These are phyloP conservation scores for Phytopythium helicoides DNA, from an alignment of 352 stramenopile genomes.

Conservation along the genomic window DNA sequence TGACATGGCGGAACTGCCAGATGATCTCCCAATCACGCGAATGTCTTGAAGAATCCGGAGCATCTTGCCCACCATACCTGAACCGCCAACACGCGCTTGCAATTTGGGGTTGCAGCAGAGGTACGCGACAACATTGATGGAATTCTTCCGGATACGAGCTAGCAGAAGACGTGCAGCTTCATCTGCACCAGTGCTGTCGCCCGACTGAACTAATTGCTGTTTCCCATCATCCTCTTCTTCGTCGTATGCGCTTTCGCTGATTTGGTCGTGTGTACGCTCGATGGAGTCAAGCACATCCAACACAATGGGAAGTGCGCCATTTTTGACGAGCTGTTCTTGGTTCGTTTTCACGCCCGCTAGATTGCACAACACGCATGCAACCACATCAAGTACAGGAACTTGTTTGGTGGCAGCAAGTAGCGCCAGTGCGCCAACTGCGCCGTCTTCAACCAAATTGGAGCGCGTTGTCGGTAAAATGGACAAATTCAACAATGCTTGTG, in stretches of 20 bases:
- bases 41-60: slow-evolving; percentile 32
- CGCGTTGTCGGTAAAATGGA: slow-evolving; percentile 79
- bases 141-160: slow-evolving; percentile 53
- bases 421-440: slow-evolving; percentile 50
- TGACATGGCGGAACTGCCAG: not conserved
- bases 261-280: slow-evolving; percentile 20
- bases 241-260: slow-evolving; percentile 6
- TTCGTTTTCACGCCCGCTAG: slow-evolving; percentile 58
- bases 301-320: slow-evolving; percentile 43
- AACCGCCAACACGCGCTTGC: slow-evolving; percentile 48
- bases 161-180: slow-evolving; percentile 12
- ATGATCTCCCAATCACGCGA: not conserved
- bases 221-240: slow-evolving; percentile 5
- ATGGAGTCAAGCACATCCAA: slow-evolving; percentile 39
- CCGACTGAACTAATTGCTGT: no score
- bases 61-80: slow-evolving; percentile 53
- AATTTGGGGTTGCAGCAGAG: slow-evolving; percentile 78
- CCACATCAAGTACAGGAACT: slow-evolving; percentile 38
- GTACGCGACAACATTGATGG: slow-evolving; percentile 54
- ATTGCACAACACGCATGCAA: slow-evolving; percentile 60
- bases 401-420: slow-evolving; percentile 37
- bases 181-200: slow-evolving; percentile 14
- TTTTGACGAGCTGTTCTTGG: slow-evolving; percentile 60
- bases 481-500: slow-evolving; percentile 69
- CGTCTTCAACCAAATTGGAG: slow-evolving; percentile 70